Conservation (phyloP, 208 protist species). For the Leishmania tropica region DNA sequence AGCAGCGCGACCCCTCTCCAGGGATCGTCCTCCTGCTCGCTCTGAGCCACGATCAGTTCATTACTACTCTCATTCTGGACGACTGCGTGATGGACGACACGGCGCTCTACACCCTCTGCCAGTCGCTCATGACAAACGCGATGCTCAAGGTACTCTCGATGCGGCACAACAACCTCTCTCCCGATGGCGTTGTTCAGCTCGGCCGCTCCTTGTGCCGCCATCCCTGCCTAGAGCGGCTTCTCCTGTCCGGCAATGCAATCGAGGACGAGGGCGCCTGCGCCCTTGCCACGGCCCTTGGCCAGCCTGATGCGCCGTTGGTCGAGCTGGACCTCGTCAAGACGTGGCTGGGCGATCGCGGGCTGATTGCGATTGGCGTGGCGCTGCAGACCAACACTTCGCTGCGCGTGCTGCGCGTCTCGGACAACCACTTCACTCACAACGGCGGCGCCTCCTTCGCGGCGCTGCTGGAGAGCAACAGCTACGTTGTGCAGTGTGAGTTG, state of each 20-base stretch:
- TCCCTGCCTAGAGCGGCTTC: slow-evolving; percentile 51
- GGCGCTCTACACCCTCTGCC: slow-evolving; percentile 61
- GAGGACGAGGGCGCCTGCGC: slow-evolving; percentile 82
- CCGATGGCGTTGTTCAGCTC: slow-evolving; percentile 60
- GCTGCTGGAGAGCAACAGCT: slow-evolving; percentile 72
- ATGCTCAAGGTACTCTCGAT: slow-evolving; percentile 61
- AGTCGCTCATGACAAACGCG: slow-evolving; percentile 60
- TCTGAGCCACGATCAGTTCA: slow-evolving; percentile 54
- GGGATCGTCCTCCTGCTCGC: slow-evolving; percentile 26
- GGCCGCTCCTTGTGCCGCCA: slow-evolving; percentile 67
- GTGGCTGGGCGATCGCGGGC: slow-evolving; percentile 78
- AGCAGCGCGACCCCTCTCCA: neutral
- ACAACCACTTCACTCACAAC: slow-evolving; percentile 87
- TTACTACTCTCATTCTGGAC: slow-evolving; percentile 64
- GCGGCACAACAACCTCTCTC: slow-evolving; percentile 60
- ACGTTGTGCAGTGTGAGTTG: slow-evolving; percentile 54
- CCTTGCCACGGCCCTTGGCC: slow-evolving; percentile 63
- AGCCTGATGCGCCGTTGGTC: slow-evolving; percentile 35
- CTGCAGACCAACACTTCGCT: slow-evolving; percentile 72
- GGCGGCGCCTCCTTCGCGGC: slow-evolving; percentile 72
- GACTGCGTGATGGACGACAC: slow-evolving; percentile 58
- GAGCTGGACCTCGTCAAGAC: slow-evolving; percentile 72
- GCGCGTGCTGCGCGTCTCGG: slow-evolving; percentile 57
- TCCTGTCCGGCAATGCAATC: slow-evolving; percentile 68
- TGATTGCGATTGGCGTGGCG: slow-evolving; percentile 85